A percentile compares a stretch with the other conserved stretches of the same genome.
These are phyloP conservation scores for Plenodomus lindquistii DNA, from an alignment of 2,329 filamentous ascomycete species.

Conservation along the genomic window DNA sequence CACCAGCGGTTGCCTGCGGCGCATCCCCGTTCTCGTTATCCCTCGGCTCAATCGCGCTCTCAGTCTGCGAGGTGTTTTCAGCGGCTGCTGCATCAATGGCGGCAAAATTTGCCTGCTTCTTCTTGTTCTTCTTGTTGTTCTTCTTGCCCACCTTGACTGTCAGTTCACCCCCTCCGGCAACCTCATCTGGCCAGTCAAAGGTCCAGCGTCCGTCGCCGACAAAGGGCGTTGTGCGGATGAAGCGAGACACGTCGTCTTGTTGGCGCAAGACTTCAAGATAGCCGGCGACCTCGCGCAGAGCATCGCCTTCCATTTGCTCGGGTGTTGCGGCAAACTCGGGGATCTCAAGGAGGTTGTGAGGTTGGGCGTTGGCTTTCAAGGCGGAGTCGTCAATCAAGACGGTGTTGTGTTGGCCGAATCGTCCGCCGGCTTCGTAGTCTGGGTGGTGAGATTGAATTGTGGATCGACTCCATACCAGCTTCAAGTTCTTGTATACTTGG, in stretches of 20 bases:
- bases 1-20: neutral
- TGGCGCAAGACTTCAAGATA: conserved; percentile 58
- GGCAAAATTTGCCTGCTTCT: conserved; percentile 3
- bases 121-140: conserved; percentile 15
- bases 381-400: conserved; percentile 84
- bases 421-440: conserved; percentile 31
- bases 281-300: conserved; percentile 55
- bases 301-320: conserved; percentile 46
- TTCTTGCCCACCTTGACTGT: conserved; percentile 9
- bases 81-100: neutral
- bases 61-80: neutral
- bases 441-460: conserved; percentile 51
- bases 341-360: conserved; percentile 78
- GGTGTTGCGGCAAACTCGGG: conserved; percentile 70
- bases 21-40: neutral
- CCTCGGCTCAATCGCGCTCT: neutral
- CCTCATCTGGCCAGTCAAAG: conserved; percentile 29
- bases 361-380: conserved; percentile 81
- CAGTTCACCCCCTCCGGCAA: conserved; percentile 15
- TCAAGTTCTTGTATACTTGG: conserved; percentile 88
- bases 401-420: conserved; percentile 84
- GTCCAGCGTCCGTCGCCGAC: conserved; percentile 29
- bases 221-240: conserved; percentile 52
- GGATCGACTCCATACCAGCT: conserved; percentile 66
- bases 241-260: conserved; percentile 65